phyloP scores from a whole-genome alignment of 2,329 filamentous ascomycete species.

The Stagonosporopsis chrysanthemi region DNA sequence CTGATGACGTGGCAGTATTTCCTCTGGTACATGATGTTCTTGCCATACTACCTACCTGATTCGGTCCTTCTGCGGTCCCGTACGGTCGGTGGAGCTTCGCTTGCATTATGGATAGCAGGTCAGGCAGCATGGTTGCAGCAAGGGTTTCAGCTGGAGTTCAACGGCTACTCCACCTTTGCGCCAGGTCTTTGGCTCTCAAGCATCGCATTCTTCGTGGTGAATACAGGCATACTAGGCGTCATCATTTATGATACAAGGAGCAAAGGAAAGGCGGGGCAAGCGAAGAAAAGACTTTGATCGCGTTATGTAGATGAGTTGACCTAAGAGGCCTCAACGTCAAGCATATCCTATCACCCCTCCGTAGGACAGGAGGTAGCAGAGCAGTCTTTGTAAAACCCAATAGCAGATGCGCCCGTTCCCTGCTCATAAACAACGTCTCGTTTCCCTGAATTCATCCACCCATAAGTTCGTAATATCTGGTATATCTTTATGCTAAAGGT shows the following conservation, averaged over 20 bases:
- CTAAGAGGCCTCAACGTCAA: neutral
- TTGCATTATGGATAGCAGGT: constrained; percentile 75
- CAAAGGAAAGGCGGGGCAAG: constrained; percentile 3
- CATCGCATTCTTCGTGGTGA: constrained; percentile 81
- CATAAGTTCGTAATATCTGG: constrained; percentile 6
- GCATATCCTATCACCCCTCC: neutral
- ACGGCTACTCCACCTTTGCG: constrained; percentile 83
- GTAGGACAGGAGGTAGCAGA: neutral
- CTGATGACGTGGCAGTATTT: constrained; percentile 73
- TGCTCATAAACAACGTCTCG: neutral
- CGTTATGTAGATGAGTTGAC: neutral
- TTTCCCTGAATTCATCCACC: neutral
- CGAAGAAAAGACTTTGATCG: constrained; percentile 15
- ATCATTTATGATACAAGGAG: constrained; percentile 70
- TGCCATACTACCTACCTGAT: constrained; percentile 86
- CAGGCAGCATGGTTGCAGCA: constrained; percentile 66
- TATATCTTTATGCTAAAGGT: constrained; percentile 5
- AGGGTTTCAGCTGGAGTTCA: constrained; percentile 59
- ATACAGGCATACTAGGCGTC: constrained; percentile 85
- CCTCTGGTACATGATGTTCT: constrained; percentile 94
- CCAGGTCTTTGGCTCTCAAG: constrained; percentile 82
- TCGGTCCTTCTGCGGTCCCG: constrained; percentile 74
- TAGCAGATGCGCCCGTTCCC: neutral
- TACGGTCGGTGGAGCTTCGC: constrained; percentile 68
- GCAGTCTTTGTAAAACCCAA: neutral